Evolutionary conservation across 768 basidiomycete species (phyloP).

Genomic region (Chlorophyllum brunneum): DNA sequence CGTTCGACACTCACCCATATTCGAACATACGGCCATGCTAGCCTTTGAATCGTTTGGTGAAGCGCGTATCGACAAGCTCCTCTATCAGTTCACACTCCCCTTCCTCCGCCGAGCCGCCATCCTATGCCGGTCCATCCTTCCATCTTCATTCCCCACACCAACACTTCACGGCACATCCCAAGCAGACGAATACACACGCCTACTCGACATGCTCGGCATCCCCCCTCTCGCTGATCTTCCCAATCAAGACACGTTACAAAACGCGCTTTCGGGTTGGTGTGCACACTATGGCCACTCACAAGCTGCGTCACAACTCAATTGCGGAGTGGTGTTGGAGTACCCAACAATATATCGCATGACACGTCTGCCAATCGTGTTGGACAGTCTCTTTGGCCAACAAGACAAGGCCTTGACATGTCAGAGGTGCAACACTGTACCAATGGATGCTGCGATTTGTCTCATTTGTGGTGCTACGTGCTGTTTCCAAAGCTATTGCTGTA

Average conservation of each 20-base stretch:
- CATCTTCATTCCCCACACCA: conserved; percentile 57
- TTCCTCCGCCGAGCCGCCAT: conserved; percentile 89
- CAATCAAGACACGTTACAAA: conserved; percentile 83
- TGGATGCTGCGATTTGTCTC: conserved; percentile 87
- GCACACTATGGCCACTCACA: conserved; percentile 84
- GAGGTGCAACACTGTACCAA: conserved; percentile 74
- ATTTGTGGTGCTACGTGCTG: conserved; percentile 87
- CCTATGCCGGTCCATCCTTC: conserved; percentile 72
- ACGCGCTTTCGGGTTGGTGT: conserved; percentile 87
- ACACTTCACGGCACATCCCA: conserved; percentile 30
- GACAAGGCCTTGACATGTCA: conserved; percentile 71
- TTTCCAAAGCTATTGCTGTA: conserved; percentile 90
- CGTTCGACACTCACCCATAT: conserved; percentile 82
- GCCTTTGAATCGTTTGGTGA: conserved; percentile 81
- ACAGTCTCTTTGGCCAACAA: conserved; percentile 75
- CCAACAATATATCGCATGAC: conserved; percentile 81
- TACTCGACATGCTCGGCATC: conserved; percentile 72
- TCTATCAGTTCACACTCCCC: conserved; percentile 87
- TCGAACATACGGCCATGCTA: conserved; percentile 79
- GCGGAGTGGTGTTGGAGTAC: conserved; percentile 77
- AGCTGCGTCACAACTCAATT: conserved; percentile 73
- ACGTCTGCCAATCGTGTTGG: conserved; percentile 75
- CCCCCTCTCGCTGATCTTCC: conserved; percentile 78
- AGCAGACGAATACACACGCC: conserved; percentile 72
- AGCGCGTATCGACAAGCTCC: conserved; percentile 76